phyloP scores from a whole-genome alignment of 202 grass and related monocot genomes.

The Alloteropsis angusta region DNA sequence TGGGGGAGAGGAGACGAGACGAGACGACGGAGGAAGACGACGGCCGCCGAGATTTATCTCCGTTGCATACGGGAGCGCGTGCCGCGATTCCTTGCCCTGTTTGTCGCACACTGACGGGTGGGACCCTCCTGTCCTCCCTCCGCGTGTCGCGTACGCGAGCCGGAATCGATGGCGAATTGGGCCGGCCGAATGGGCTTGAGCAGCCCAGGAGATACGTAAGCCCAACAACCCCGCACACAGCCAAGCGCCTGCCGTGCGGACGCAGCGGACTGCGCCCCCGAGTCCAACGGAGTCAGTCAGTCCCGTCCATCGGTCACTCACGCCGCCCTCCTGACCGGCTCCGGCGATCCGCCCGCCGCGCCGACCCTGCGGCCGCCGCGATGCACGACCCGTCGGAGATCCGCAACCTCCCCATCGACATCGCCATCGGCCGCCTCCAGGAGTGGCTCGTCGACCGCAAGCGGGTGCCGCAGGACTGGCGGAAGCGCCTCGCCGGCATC shows the following conservation, averaged over 20 bases:
- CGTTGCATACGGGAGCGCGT: neutral
- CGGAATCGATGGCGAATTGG: neutral
- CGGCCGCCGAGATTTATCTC: neutral
- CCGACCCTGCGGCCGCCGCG: neutral
- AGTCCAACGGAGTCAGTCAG: conserved; percentile 15
- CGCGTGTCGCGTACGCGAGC: conserved; percentile 9
- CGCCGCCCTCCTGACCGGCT: neutral
- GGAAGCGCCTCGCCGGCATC: conserved; percentile 59
- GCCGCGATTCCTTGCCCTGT: neutral
- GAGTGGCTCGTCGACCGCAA: conserved; percentile 99
- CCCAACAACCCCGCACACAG: neutral
- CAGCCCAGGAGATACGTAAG: neutral
- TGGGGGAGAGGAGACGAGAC: no score
- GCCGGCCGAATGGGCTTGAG: neutral
- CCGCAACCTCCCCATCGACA: conserved; percentile 81
- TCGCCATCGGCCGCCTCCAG: conserved; percentile 73
- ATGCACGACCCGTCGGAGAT: conserved; percentile 76
- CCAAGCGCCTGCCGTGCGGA: neutral
- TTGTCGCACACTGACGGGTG: neutral
- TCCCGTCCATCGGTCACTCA: neutral
- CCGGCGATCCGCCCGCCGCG: conserved; percentile 1
- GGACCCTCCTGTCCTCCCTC: neutral
- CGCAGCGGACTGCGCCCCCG: no score
- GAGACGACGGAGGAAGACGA: neutral
- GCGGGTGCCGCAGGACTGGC: conserved; percentile 88